Evolutionary conservation across 192 early-diverging fungal genomes (phyloP).

Genomic region (Chytriomyces hyalinus): DNA sequence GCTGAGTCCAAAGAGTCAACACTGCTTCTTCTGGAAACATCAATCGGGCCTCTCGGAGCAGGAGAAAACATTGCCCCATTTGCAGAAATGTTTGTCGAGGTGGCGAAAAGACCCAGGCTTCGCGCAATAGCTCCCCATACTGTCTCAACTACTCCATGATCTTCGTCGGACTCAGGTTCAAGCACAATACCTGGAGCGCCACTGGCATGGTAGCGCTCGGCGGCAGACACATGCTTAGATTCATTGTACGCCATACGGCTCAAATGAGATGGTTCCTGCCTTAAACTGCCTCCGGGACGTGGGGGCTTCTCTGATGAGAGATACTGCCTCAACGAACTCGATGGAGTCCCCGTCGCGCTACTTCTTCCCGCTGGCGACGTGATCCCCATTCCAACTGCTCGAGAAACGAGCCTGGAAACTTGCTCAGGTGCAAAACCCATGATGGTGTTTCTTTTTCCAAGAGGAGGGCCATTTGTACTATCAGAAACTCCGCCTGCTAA

Average conservation of each 20-base stretch:
- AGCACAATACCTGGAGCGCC: constrained; percentile 3
- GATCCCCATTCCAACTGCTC: neutral
- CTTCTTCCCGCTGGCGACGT: neutral
- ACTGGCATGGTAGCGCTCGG: neutral
- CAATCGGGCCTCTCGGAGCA: neutral
- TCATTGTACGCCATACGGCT: too few relatives aligned
- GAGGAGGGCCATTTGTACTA: neutral
- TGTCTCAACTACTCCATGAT: neutral
- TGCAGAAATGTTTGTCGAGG: neutral
- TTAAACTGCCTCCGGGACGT: too few relatives aligned
- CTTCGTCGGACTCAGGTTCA: constrained; percentile 9
- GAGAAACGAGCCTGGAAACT: neutral
- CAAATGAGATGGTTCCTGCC: too few relatives aligned
- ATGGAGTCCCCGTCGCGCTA: too few relatives aligned
- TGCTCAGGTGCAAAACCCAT: neutral
- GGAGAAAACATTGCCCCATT: neutral
- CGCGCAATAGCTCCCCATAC: neutral
- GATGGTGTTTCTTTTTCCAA: neutral
- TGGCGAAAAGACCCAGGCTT: constrained; percentile 4
- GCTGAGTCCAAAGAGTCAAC: constrained; percentile 24
- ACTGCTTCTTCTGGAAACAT: neutral
- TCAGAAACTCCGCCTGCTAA: neutral
- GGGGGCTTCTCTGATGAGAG: too few relatives aligned
- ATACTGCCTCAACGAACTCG: too few relatives aligned
- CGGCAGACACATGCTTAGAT: neutral